Evolutionary conservation across 768 basidiomycete genomes (phyloP), one percentile per base, ranked within the genome.

Genomic region (Lactarius sp.): DNA sequence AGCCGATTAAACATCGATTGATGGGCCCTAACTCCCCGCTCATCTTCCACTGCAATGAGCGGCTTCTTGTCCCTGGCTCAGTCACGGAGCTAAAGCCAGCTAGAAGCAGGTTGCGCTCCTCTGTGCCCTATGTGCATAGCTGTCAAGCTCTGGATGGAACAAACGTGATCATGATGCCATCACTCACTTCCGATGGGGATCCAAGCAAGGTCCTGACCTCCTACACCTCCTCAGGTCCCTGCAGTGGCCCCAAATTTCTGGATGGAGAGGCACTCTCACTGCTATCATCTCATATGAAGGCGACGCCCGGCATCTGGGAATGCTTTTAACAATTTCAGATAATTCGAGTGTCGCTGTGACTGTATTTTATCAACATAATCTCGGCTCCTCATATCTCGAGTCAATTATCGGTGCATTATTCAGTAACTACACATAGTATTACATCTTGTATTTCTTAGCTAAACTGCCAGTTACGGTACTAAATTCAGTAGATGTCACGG

Each of bases 91-190:
- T 55, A 54, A 42, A 49, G 34, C 22, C 66, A 50, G 18, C 6
- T 64, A 37, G 50, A 53, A 6, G 50, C 46, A 2, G 64, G 59
- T 27, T 20, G n/a, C 60, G 61, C 20, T 55, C 61, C 20, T 41
- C 27, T 16, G 36, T 61, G 37, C 58, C 51, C 57, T 68, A 36
- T 66, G 55, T 27, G 10, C 47, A 10, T 64, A 61, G 65, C 61
- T 61, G 9, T 63, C 67, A 1, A 62, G 61, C 34, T 67, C 67
- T 61, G 16, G 67, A 68, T 53, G 67, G 67, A 9, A 68, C 61
- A n/a, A 65, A 68, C 22, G 61, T 56, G 13, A 68, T 66, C 22
- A 27, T 27, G 27, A 27, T 27, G 27, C 65, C 66, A 14, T 68
- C 67, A 9, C 67, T 67, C 36, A 64, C 67, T 13, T 67, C 66